Conservation (phyloP, 73 alveolate genomes). For the Paramecium sexaurelia region DNA sequence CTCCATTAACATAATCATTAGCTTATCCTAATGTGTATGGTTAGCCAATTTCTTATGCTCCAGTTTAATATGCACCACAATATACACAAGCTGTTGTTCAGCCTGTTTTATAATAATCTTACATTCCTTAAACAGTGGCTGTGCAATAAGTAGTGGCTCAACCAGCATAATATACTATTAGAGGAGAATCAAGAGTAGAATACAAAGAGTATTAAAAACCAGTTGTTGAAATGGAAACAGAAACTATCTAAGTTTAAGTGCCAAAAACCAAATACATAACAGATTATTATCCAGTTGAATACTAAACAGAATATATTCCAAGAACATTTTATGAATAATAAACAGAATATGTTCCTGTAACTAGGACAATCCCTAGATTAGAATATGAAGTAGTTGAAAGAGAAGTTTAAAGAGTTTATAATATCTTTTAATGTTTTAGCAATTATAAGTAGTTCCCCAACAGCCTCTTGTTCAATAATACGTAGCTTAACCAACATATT, state of each 20-base stretch:
- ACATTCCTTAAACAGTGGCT: not conserved
- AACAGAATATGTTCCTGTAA: conserved; percentile 42
- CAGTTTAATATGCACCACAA: not conserved
- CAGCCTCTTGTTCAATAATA: not conserved
- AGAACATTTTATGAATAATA: conserved; percentile 37
- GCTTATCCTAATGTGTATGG: not conserved
- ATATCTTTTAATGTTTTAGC: not conserved
- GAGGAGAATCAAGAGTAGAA: conserved; percentile 55
- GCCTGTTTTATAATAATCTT: not conserved
- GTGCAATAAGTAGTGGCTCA: not conserved
- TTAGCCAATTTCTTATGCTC: not conserved
- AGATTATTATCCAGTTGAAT: conserved; percentile 56
- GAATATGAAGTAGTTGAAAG: conserved; percentile 56
- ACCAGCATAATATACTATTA: not conserved
- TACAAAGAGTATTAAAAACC: not conserved
- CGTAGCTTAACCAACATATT: not conserved
- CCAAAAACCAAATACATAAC: conserved; percentile 49
- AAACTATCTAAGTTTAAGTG: conserved; percentile 34
- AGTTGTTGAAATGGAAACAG: conserved; percentile 31
- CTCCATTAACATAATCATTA: not conserved
- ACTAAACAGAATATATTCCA: conserved; percentile 43
- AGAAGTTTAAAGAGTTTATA: conserved; percentile 3
- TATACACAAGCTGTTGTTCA: not conserved
- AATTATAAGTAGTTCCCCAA: not conserved
- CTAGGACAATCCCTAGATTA: conserved; percentile 22